Evolutionary conservation across 78 protist species (phyloP).

Genomic region (Dictyostelium intermedium): DNA sequence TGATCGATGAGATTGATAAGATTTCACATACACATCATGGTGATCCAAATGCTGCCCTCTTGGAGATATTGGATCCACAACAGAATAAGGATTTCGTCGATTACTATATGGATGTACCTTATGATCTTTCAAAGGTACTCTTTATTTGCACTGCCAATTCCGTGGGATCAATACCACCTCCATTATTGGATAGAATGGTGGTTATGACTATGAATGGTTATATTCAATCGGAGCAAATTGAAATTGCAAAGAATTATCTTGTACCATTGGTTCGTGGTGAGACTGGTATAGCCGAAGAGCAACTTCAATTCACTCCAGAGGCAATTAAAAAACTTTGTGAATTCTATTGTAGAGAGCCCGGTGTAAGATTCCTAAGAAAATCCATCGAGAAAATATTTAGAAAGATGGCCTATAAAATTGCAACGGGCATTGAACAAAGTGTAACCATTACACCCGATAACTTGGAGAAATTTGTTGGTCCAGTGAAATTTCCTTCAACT

Average conservation of each 20-base stretch:
- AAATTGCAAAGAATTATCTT: slow-evolving; percentile 92
- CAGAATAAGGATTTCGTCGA: slow-evolving; percentile 96
- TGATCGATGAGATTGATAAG: slow-evolving; percentile 97
- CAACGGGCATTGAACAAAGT: neutral
- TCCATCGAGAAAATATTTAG: slow-evolving; percentile 90
- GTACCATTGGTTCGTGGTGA: slow-evolving; percentile 79
- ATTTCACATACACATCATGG: slow-evolving; percentile 72
- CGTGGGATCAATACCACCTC: slow-evolving; percentile 91
- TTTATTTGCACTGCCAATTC: slow-evolving; percentile 97
- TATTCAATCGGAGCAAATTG: slow-evolving; percentile 88
- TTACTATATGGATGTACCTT: slow-evolving; percentile 90
- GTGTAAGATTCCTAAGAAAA: slow-evolving; percentile 93
- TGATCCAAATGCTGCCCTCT: slow-evolving; percentile 95
- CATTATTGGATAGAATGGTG: slow-evolving; percentile 97
- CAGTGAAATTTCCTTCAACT: slow-evolving; percentile 67
- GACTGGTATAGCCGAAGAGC: slow-evolving; percentile 61
- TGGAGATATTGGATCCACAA: slow-evolving; percentile 97
- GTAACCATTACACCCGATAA: slow-evolving; percentile 33
- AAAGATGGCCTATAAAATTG: slow-evolving; percentile 92
- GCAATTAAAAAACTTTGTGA: slow-evolving; percentile 76
- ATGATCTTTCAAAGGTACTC: slow-evolving; percentile 83
- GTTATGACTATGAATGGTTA: slow-evolving; percentile 85
- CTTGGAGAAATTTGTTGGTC: slow-evolving; percentile 87
- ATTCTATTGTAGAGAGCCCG: slow-evolving; percentile 95
- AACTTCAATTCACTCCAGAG: slow-evolving; percentile 37